These are phyloP conservation scores for Aphanomyces astaci DNA, from an alignment of 352 stramenopile genomes.

Conservation along the genomic window DNA sequence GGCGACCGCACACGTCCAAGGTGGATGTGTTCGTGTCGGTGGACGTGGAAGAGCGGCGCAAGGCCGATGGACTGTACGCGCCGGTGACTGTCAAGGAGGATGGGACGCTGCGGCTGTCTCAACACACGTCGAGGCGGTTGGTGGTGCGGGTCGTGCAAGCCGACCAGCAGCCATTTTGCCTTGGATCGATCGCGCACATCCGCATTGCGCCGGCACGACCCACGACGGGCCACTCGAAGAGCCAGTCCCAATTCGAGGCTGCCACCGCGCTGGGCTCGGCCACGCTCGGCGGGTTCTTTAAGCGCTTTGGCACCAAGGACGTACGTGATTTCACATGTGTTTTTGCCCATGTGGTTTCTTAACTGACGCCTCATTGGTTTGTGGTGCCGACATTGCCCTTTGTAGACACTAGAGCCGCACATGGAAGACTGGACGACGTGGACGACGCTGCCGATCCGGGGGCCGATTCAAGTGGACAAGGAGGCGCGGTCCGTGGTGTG, in stretches of 20 bases:
- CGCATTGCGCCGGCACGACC: slow-evolving; percentile 33
- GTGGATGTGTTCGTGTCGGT: slow-evolving; percentile 62
- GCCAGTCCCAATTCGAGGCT: neutral
- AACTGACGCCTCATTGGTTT: no score
- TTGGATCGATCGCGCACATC: slow-evolving; percentile 38
- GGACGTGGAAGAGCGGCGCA: slow-evolving; percentile 65
- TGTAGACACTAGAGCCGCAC: neutral
- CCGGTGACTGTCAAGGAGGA: slow-evolving; percentile 62
- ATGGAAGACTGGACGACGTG: neutral
- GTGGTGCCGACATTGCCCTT: no score
- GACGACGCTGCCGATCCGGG: slow-evolving; percentile 24
- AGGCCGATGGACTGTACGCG: slow-evolving; percentile 52
- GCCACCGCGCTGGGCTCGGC: neutral
- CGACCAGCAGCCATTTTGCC: slow-evolving; percentile 45
- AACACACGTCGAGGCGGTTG: slow-evolving; percentile 47
- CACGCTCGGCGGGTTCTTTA: slow-evolving; percentile 13
- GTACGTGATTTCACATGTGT: neutral
- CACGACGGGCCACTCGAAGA: slow-evolving; percentile 1
- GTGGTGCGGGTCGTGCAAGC: slow-evolving; percentile 59
- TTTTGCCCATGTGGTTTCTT: neutral
- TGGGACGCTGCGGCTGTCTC: slow-evolving; percentile 50
- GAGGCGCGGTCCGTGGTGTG: neutral
- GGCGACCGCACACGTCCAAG: slow-evolving; percentile 4
- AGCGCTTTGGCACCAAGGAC: slow-evolving; percentile 1
- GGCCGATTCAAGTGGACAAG: slow-evolving; percentile 27